These are phyloP conservation scores for Plasmodium adleri DNA, from an alignment of 169 alveolate genomes.

Conservation along the genomic window DNA sequence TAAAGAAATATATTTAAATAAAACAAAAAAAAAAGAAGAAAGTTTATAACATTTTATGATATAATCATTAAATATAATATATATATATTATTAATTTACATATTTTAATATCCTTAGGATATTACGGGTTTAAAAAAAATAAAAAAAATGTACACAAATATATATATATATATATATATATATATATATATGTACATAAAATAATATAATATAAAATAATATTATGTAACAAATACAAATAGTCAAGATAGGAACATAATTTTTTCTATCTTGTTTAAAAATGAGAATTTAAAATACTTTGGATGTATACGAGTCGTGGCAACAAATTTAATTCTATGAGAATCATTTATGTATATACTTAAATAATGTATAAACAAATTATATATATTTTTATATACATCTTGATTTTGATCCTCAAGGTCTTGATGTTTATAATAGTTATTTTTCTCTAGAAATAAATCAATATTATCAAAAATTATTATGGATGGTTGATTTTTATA, in stretches of 20 bases:
- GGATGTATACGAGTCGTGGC: slow-evolving; percentile 57
- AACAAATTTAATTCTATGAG: slow-evolving; percentile 62
- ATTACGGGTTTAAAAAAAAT: not conserved
- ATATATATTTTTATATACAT: slow-evolving; percentile 74
- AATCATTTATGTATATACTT: slow-evolving; percentile 30
- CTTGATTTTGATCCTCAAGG: slow-evolving; percentile 66
- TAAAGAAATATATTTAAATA: no score
- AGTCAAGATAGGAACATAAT: slow-evolving; percentile 42
- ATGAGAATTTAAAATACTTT: slow-evolving; percentile 69
- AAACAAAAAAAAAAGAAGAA: no score
- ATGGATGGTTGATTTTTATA: slow-evolving; percentile 73
- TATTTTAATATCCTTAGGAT: not conserved
- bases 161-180: not conserved
- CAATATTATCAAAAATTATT: slow-evolving; percentile 71
- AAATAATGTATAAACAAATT: slow-evolving; percentile 58
- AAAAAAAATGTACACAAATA: not conserved
- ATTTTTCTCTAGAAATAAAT: slow-evolving; percentile 69
- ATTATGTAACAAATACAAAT: slow-evolving; percentile 17
- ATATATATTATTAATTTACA: no score
- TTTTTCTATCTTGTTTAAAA: slow-evolving; percentile 38
- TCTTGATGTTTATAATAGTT: slow-evolving; percentile 29
- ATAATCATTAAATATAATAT: no score
- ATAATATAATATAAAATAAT: not conserved
- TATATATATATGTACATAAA: not conserved
- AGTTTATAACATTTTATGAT: no score